Conservation (phyloP, 1,139 yeast species). For the Saccharomyces hybrid region DNA sequence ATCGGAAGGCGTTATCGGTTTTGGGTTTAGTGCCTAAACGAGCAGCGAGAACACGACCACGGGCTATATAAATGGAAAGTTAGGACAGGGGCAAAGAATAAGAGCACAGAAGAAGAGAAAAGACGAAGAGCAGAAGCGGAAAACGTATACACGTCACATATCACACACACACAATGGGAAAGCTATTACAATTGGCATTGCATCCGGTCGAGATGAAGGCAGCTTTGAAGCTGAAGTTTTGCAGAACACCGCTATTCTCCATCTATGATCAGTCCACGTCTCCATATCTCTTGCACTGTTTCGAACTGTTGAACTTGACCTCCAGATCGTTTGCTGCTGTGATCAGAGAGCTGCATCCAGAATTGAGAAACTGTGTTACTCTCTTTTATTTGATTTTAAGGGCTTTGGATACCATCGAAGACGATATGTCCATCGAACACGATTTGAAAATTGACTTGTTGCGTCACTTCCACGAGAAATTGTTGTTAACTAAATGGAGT, state of each 20-base stretch:
- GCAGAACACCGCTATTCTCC: conserved; percentile 51
- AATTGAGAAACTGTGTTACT: conserved; percentile 72
- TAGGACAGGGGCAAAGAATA: neutral
- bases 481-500: conserved; percentile 66
- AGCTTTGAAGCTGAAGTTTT: conserved; percentile 49
- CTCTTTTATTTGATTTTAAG: conserved; percentile 77
- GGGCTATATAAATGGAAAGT: neutral
- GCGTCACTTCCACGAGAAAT: conserved; percentile 56
- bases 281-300: conserved; percentile 53
- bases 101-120: neutral
- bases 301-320: conserved; percentile 55
- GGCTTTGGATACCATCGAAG: conserved; percentile 94
- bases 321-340: conserved; percentile 93
- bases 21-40: conserved; percentile 1
- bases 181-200: conserved; percentile 48
- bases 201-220: conserved; percentile 73
- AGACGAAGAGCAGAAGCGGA: neutral
- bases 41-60: neutral
- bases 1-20: conserved; percentile 1
- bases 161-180: conserved; percentile 43
- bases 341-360: conserved; percentile 85
- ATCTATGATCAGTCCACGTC: conserved; percentile 35
- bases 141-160: neutral
- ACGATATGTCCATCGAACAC: conserved; percentile 82
- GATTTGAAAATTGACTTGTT: conserved; percentile 66